These are phyloP conservation scores for Aspergillus flavus DNA, from an alignment of 2,329 filamentous ascomycete genomes.

Conservation along the genomic window DNA sequence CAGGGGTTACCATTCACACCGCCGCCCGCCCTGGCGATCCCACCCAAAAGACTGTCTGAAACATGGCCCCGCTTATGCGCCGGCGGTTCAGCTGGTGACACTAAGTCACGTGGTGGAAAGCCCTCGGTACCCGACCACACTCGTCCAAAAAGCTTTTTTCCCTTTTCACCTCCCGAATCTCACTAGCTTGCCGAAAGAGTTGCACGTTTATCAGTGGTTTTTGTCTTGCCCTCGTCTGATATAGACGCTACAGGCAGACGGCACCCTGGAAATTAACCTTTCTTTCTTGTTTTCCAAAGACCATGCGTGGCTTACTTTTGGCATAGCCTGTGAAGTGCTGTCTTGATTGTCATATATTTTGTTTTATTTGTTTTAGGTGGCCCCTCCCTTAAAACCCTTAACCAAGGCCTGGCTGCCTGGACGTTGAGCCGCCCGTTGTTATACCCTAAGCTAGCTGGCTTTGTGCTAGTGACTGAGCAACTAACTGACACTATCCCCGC, in stretches of 20 bases:
- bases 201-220: not conserved
- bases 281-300: not conserved
- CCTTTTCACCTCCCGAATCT: not conserved
- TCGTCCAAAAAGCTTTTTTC: constrained; percentile 1
- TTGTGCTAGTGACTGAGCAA: constrained; percentile 2
- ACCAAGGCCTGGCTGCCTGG: not conserved
- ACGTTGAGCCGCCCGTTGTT: not conserved
- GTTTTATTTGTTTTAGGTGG: not conserved
- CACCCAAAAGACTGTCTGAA: constrained; percentile 15
- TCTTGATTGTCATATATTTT: not conserved
- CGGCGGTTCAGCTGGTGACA: not conserved
- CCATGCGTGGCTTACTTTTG: not conserved
- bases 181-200: not conserved
- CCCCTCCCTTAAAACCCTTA: not conserved
- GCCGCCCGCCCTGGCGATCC: constrained; percentile 16
- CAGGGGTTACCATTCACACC: constrained; percentile 18
- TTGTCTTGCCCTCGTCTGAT: not conserved
- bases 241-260: not conserved
- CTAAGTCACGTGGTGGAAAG: constrained; percentile 4
- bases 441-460: not conserved
- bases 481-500: not conserved
- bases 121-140: constrained; percentile 2
- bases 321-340: not conserved
- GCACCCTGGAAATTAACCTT: not conserved
- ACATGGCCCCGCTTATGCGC: constrained; percentile 8